These are phyloP conservation scores for Alloteropsis angusta DNA, from an alignment of 202 grass and related monocot genomes.

Conservation along the genomic window DNA sequence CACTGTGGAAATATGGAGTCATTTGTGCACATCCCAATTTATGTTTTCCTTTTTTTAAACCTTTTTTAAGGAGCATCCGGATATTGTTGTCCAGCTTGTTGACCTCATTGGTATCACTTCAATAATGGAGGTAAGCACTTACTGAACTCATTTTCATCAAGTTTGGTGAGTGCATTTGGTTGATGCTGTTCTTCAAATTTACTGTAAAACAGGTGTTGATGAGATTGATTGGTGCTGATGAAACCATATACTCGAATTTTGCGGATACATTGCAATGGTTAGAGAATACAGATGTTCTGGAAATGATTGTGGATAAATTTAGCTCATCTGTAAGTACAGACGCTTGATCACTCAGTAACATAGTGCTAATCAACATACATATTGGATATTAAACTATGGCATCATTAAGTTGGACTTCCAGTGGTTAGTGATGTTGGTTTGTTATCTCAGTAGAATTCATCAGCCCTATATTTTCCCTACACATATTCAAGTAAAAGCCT, in stretches of 20 bases:
- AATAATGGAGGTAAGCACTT: constrained; percentile 62
- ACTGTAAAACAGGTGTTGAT: constrained; percentile 64
- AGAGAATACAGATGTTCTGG: constrained; percentile 67
- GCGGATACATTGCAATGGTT: constrained; percentile 69
- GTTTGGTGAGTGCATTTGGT: constrained; percentile 12
- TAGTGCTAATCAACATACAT: neutral
- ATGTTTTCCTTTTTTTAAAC: neutral
- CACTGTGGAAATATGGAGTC: neutral
- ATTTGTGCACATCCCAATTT: neutral
- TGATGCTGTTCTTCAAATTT: constrained; percentile 13
- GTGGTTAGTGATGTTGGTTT: constrained; percentile 10
- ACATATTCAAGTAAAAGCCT: neutral
- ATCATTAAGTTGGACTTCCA: neutral
- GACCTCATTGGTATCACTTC: constrained; percentile 88
- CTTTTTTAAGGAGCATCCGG: constrained; percentile 45
- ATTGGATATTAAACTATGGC: neutral
- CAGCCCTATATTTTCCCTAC: neutral
- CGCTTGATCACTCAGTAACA: neutral
- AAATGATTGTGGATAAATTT: constrained; percentile 82
- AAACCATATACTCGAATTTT: constrained; percentile 66
- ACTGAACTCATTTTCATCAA: neutral
- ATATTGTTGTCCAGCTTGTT: constrained; percentile 77
- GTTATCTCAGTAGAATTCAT: neutral
- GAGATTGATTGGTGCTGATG: constrained; percentile 80
- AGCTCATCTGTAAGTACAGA: constrained; percentile 64